These are phyloP conservation scores for Cyberlindnera misumaiensis DNA, from an alignment of 805 yeast genomes.

Conservation along the genomic window DNA sequence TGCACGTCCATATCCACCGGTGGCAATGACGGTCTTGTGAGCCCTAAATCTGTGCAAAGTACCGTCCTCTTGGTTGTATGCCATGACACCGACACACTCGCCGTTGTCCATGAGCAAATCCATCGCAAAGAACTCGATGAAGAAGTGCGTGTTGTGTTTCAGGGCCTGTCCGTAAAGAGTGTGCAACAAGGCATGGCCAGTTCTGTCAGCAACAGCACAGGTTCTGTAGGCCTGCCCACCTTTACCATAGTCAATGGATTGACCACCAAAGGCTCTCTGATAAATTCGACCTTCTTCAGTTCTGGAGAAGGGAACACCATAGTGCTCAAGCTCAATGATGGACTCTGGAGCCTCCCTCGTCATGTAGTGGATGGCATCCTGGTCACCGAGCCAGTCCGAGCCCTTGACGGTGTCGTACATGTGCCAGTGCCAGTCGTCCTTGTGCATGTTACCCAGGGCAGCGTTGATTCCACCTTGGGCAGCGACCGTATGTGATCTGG, in stretches of 20 bases:
- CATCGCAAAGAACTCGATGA: constrained; percentile 94
- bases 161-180: constrained; percentile 94
- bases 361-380: constrained; percentile 98
- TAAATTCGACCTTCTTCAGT: constrained; percentile 94
- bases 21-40: constrained; percentile 92
- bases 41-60: constrained; percentile 96
- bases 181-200: constrained; percentile 96
- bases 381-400: constrained; percentile 99
- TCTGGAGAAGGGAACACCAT: constrained; percentile 97
- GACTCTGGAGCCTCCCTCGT: constrained; percentile 96
- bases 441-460: constrained; percentile 97
- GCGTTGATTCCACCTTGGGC: constrained; percentile 99
- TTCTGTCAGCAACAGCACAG: constrained; percentile 98
- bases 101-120: constrained; percentile 94
- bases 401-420: constrained; percentile 99
- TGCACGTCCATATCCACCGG: constrained; percentile 98
- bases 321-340: constrained; percentile 94
- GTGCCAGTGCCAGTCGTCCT: constrained; percentile 99
- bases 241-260: constrained; percentile 88
- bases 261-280: constrained; percentile 99
- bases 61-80: constrained; percentile 98
- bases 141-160: constrained; percentile 95
- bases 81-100: constrained; percentile 93
- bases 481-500: constrained; percentile 97
- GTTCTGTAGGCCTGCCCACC: constrained; percentile 99